These are phyloP conservation scores for Phycomyces nitens DNA, from an alignment of 192 early-diverging fungal genomes.

Conservation along the genomic window DNA sequence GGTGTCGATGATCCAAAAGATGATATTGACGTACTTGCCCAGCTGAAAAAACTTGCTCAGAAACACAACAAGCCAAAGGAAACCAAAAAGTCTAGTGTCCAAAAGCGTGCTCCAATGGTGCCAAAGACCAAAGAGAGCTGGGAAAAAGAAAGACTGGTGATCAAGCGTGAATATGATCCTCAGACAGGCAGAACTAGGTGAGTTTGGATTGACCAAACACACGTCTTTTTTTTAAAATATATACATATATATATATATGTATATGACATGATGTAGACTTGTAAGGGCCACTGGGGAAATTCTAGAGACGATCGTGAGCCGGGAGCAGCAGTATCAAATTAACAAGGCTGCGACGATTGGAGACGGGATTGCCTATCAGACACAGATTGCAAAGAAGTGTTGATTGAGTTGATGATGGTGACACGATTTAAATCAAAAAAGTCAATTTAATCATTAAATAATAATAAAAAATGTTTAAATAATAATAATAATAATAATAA, in stretches of 20 bases:
- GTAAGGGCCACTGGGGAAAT: slow-evolving; percentile 52
- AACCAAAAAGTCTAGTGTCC: neutral
- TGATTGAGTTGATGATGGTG: neutral
- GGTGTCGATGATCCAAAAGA: too few relatives aligned
- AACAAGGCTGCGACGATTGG: slow-evolving; percentile 42
- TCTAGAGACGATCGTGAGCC: slow-evolving; percentile 45
- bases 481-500: too few relatives aligned
- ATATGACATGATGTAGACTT: slow-evolving; percentile 23
- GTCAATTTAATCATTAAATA: too few relatives aligned
- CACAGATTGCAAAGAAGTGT: neutral
- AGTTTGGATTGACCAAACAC: slow-evolving; percentile 5
- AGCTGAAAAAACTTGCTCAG: slow-evolving; percentile 18
- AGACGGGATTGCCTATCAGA: slow-evolving; percentile 37
- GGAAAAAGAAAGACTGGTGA: slow-evolving; percentile 37
- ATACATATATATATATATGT: too few relatives aligned
- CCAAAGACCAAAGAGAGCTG: slow-evolving; percentile 47
- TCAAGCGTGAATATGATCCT: slow-evolving; percentile 45
- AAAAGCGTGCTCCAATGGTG: slow-evolving; percentile 12
- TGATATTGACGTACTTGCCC: slow-evolving; percentile 1
- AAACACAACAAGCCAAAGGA: slow-evolving; percentile 19
- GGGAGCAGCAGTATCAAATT: slow-evolving; percentile 45
- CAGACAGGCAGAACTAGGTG: slow-evolving; percentile 47
- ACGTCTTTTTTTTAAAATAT: too few relatives aligned
- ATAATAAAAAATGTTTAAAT: too few relatives aligned
- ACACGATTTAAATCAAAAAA: neutral